Evolutionary conservation across 2,329 filamentous ascomycete genomes (phyloP).

Genomic region (Pseudopyricularia cyperi): DNA sequence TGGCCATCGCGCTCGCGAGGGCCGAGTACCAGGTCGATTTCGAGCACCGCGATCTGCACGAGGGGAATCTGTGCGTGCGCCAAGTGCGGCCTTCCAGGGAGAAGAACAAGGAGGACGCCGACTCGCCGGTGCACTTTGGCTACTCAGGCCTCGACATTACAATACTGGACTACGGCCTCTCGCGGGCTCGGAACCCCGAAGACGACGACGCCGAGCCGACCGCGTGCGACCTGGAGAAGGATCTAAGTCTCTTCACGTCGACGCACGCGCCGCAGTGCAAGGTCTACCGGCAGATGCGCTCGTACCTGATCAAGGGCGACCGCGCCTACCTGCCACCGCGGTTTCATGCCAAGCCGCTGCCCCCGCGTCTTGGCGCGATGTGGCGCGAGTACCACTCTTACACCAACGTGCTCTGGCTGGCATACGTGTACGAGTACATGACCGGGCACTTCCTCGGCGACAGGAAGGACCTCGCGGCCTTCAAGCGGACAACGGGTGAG

Average conservation of each 20-base stretch:
- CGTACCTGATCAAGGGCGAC: constrained; percentile 38
- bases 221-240: constrained; percentile 46
- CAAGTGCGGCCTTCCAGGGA: constrained; percentile 22
- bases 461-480: constrained; percentile 29
- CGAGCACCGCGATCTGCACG: constrained; percentile 55
- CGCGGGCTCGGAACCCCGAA: constrained; percentile 35
- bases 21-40: constrained; percentile 46
- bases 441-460: constrained; percentile 31
- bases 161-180: constrained; percentile 53
- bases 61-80: constrained; percentile 50
- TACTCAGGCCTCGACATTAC: constrained; percentile 50
- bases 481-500: constrained; percentile 35
- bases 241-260: constrained; percentile 46
- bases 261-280: constrained; percentile 46
- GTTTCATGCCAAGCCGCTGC: constrained; percentile 33
- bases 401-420: constrained; percentile 53
- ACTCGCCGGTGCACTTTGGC: constrained; percentile 31
- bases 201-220: constrained; percentile 18
- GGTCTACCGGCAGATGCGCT: constrained; percentile 50
- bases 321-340: constrained; percentile 34
- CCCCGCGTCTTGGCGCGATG: too few species aligned
- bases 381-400: constrained; percentile 46
- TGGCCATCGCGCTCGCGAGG: constrained; percentile 45
- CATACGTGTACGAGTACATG: constrained; percentile 46
- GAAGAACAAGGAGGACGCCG: constrained; percentile 13